phyloP scores from a whole-genome alignment of 306 rosid species.

The Vachellia pachyceras region DNA sequence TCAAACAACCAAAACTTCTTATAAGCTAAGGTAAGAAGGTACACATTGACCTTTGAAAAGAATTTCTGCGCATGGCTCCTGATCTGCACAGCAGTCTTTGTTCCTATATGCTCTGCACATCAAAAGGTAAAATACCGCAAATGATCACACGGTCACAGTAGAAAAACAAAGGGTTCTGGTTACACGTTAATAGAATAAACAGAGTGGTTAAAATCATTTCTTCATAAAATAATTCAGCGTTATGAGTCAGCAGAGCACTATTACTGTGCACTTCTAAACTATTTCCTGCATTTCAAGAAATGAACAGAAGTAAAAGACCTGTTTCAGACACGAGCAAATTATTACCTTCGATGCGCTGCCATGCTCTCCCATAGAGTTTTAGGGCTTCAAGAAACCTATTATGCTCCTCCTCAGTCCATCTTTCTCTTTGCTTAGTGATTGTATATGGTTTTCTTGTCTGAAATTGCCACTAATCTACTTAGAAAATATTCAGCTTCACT shows the following conservation, averaged over 20 bases:
- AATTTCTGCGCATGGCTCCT: conserved; percentile 99
- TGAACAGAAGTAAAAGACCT: not conserved
- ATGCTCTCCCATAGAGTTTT: conserved; percentile 94
- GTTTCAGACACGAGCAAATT: conserved; percentile 5
- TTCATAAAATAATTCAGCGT: conserved; percentile 4
- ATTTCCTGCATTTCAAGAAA: conserved; percentile 24
- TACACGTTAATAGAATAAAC: conserved; percentile 25
- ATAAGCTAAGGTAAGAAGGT: conserved; percentile 53
- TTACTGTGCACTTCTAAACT: conserved; percentile 30
- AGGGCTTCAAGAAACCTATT: conserved; percentile 89
- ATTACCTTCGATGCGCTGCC: conserved; percentile 98
- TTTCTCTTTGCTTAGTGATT: conserved; percentile 95
- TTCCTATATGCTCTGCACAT: conserved; percentile 91
- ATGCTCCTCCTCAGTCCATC: conserved; percentile 99
- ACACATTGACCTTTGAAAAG: conserved; percentile 86
- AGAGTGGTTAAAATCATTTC: conserved; percentile 18
- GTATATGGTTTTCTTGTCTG: conserved; percentile 93
- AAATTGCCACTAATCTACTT: conserved; percentile 40
- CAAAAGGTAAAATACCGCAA: conserved; percentile 40
- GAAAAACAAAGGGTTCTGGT: conserved; percentile 6
- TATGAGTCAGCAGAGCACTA: conserved; percentile 26
- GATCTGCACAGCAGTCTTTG: conserved; percentile 99
- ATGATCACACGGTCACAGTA: not conserved
- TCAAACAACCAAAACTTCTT: conserved; percentile 30
- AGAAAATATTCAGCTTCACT: conserved; percentile 29